Percentiles rank a stretch among this genome's conserved stretches.
Evolutionary conservation across 176 grass and related monocot species (phyloP).

Genomic region (Hyparrhenia diplandra): DNA sequence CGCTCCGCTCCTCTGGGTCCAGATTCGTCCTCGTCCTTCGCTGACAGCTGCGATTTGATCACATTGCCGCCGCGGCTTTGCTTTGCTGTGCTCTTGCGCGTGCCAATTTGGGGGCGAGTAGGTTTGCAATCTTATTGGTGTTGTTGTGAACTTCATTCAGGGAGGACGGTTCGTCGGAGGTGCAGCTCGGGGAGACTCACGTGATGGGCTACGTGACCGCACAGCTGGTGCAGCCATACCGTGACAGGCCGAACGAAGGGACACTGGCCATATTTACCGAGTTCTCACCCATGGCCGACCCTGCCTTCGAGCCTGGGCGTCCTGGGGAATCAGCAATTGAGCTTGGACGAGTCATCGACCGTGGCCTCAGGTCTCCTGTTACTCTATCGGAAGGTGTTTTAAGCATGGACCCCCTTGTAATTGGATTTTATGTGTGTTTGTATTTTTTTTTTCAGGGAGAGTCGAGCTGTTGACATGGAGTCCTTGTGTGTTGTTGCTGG

Average conservation of each 20-base stretch:
- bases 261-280: conserved; percentile 83
- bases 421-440: background rate
- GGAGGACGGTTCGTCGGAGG: conserved; percentile 81
- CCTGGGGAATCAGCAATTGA: conserved; percentile 82
- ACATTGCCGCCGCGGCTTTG: background rate
- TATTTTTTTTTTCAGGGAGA: conserved; percentile 51
- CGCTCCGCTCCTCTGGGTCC: background rate
- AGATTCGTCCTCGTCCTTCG: background rate
- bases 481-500: conserved; percentile 87
- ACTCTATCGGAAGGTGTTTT: background rate
- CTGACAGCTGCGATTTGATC: background rate
- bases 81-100: background rate
- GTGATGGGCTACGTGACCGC: conserved; percentile 84
- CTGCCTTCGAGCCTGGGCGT: conserved; percentile 73
- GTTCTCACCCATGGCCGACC: conserved; percentile 98
- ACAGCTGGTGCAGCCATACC: conserved; percentile 81
- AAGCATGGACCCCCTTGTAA: background rate
- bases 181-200: conserved; percentile 83
- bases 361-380: conserved; percentile 65
- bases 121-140: background rate
- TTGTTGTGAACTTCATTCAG: conserved; percentile 34
- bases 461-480: conserved; percentile 93
- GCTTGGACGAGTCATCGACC: conserved; percentile 82
- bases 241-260: conserved; percentile 89
- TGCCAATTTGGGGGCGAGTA: background rate